A percentile compares a stretch with the other conserved stretches of the same genome.
These are phyloP conservation scores for Tympanopsis confertula DNA, from an alignment of 2,329 filamentous ascomycete genomes.

Conservation along the genomic window DNA sequence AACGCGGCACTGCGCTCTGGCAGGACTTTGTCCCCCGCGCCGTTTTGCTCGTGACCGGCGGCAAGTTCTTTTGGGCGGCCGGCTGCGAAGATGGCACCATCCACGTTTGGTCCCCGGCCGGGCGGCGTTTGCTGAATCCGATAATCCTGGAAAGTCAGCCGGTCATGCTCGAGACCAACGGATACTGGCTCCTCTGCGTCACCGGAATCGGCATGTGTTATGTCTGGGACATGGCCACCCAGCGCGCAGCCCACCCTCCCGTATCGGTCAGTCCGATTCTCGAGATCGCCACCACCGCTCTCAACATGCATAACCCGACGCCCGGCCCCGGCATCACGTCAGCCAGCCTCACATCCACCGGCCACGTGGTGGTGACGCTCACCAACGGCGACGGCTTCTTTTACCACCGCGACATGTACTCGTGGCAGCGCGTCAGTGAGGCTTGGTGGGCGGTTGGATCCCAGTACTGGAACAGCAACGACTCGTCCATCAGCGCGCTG, in stretches of 20 bases:
- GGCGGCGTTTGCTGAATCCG: constrained; percentile 72
- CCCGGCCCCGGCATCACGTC: constrained; percentile 77
- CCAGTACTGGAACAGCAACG: constrained; percentile 98
- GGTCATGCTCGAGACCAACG: constrained; percentile 82
- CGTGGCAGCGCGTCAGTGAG: constrained; percentile 92
- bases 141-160: constrained; percentile 87
- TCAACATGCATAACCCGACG: constrained; percentile 63
- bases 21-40: constrained; percentile 83
- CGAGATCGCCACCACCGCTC: constrained; percentile 70
- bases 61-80: constrained; percentile 80
- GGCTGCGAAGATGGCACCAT: constrained; percentile 86
- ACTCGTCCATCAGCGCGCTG: constrained; percentile 73
- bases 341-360: constrained; percentile 78
- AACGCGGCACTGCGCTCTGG: constrained; percentile 73
- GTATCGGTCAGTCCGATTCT: constrained; percentile 80
- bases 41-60: constrained; percentile 83
- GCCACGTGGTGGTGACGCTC: constrained; percentile 76
- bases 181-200: constrained; percentile 80
- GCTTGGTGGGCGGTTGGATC: constrained; percentile 96
- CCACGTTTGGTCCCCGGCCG: constrained; percentile 85
- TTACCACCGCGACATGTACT: constrained; percentile 74
- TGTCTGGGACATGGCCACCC: constrained; percentile 81
- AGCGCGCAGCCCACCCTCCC: constrained; percentile 77
- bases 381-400: constrained; percentile 91
- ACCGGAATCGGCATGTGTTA: constrained; percentile 80